These are phyloP conservation scores for Curvularia lunata DNA, from an alignment of 2,329 filamentous ascomycete species.

Conservation along the genomic window DNA sequence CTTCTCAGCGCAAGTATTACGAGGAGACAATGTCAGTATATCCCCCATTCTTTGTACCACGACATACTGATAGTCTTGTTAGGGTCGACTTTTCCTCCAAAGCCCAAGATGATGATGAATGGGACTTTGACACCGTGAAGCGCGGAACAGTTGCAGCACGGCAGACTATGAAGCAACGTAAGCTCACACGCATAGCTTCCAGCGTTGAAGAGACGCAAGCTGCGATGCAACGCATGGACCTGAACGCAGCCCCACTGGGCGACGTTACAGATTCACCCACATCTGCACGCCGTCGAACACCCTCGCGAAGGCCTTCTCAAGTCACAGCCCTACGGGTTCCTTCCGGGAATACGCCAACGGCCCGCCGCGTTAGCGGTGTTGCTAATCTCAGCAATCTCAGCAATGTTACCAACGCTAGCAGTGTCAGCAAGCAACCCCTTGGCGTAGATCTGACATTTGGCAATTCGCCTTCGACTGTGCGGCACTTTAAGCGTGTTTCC, in stretches of 20 bases:
- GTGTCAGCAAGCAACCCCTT: constrained; percentile 70
- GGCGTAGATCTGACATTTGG: constrained; percentile 92
- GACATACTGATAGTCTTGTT: constrained; percentile 20
- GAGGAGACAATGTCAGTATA: constrained; percentile 78
- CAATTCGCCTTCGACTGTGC: constrained; percentile 88
- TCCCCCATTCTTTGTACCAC: background rate
- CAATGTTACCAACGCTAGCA: constrained; percentile 56
- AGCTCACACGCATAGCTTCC: constrained; percentile 54
- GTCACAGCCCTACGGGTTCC: constrained; percentile 48
- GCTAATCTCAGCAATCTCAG: constrained; percentile 15
- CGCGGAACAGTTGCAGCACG: constrained; percentile 63
- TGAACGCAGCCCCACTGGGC: constrained; percentile 53
- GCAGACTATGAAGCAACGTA: constrained; percentile 59
- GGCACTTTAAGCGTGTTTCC: constrained; percentile 88
- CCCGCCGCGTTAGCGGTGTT: constrained; percentile 51
- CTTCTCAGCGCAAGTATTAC: constrained; percentile 79
- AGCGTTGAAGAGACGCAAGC: constrained; percentile 43
- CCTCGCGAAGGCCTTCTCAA: constrained; percentile 48
- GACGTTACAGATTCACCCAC: constrained; percentile 47
- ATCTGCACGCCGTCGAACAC: constrained; percentile 36
- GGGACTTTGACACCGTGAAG: constrained; percentile 95
- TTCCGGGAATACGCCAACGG: constrained; percentile 50
- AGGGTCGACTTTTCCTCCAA: constrained; percentile 70
- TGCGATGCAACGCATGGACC: constrained; percentile 52
- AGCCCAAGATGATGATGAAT: constrained; percentile 80